Percentiles rank a stretch among this genome's conserved stretches.
Evolutionary conservation across 441 rosid genomes (phyloP).

Genomic region (Corymbia citriodora): DNA sequence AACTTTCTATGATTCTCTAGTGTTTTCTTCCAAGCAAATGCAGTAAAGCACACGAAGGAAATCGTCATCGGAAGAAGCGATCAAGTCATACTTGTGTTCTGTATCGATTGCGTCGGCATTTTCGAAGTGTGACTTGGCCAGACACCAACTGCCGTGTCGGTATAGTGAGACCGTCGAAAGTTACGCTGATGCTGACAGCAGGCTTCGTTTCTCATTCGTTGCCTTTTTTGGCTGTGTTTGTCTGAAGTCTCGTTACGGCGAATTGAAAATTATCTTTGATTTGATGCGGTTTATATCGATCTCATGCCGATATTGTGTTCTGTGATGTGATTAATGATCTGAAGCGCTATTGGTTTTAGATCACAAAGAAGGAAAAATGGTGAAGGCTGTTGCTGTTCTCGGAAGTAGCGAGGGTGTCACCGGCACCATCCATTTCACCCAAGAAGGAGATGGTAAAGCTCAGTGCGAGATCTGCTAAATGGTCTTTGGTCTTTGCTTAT

Average conservation of each 20-base stretch:
- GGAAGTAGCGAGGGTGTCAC: constrained; percentile 61
- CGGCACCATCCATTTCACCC: constrained; percentile 68
- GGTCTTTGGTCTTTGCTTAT: neutral
- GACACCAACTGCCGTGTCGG: neutral
- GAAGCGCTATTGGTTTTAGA: constrained; percentile 27
- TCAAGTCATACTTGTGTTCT: neutral
- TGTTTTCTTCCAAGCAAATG: neutral
- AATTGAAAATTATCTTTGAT: neutral
- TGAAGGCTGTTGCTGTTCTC: constrained; percentile 79
- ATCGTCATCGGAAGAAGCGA: neutral
- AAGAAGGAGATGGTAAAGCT: constrained; percentile 65
- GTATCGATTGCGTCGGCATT: neutral
- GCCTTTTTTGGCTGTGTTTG: neutral
- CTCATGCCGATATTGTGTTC: neutral
- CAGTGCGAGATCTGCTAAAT: too few relatives aligned
- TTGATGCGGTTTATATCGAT: neutral
- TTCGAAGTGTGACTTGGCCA: neutral
- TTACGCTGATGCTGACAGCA: neutral
- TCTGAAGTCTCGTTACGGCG: fast-evolving
- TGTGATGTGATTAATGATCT: neutral
- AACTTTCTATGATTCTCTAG: neutral
- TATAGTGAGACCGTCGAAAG: neutral
- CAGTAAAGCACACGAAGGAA: neutral
- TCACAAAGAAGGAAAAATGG: constrained; percentile 74
- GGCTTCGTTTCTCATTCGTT: neutral